Evolutionary conservation across 257 asterid genomes (phyloP), one percentile per base, ranked within the genome.

Genomic region (Penstemon eatonii): DNA sequence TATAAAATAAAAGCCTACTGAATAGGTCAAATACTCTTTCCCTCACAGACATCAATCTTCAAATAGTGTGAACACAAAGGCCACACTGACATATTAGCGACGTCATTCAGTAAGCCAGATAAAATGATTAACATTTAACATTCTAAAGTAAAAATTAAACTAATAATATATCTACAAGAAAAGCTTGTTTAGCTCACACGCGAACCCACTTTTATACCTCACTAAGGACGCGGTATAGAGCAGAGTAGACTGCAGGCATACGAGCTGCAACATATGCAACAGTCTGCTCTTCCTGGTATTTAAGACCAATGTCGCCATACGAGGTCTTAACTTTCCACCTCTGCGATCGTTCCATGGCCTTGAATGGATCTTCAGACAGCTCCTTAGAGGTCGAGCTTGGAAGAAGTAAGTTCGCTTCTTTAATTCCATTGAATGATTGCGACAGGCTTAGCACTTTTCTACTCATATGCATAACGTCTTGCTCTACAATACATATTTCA

Each of bases 201-300:
- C 45, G 15, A 56, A 51, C 60, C 54, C 68, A 64, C 53, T 76
- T 68, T 44, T 49, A 68, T 81, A 93, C 99, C 97, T 93, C 99
- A 68, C 83, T 84, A 58, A 93, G 89, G 59, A 93, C 89, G 39
- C 99, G 88, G 74, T 81, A 84, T 61, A 87, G 85, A 37, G 97
- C 96, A 7, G 95, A 85, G 78, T 85, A 88, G 58, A 93, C 96
- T 3, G 99, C 96, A 46, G 99, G 99, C 97, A 93, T 90, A 15
- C 99, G 96, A 63, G 96, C 84, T 1, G 96, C 99, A 1, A 93
- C 94, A 74, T 93, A 93, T 10, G 99, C 97, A 36, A 87, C 66
- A 10, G 97, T 77, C 71, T 93, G 88, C 71, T 87, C 99, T 61
- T 86, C 92, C 45, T 78, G 77, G 80, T 93, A 93, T 72, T 71